phyloP scores from a whole-genome alignment of 73 alveolate species.

The Paramecium tetraurelia region DNA sequence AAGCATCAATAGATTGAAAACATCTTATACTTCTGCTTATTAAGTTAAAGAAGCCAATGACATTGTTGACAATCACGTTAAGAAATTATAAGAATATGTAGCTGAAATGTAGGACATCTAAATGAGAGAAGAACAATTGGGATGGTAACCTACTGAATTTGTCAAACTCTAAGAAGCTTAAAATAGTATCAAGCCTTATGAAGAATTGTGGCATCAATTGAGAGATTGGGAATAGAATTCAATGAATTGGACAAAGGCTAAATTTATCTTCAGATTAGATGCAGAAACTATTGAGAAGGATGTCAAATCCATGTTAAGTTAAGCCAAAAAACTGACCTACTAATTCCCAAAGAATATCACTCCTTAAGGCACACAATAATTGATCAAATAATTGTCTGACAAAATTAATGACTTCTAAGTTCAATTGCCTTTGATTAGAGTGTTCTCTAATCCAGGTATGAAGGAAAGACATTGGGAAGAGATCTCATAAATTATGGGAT shows the following conservation, averaged over 20 bases:
- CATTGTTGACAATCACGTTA: constrained; percentile 40
- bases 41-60: constrained; percentile 53
- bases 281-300: constrained; percentile 88
- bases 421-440: constrained; percentile 72
- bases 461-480: constrained; percentile 97
- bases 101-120: constrained; percentile 79
- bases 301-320: constrained; percentile 67
- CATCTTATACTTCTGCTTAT: constrained; percentile 21
- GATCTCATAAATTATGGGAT: constrained; percentile 80
- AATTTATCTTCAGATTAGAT: constrained; percentile 64
- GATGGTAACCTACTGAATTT: constrained; percentile 79
- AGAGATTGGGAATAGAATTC: constrained; percentile 60
- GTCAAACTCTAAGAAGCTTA: constrained; percentile 75
- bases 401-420: constrained; percentile 61
- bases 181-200: constrained; percentile 73
- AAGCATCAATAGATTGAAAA: neutral
- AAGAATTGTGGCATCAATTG: constrained; percentile 81
- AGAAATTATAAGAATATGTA: constrained; percentile 60
- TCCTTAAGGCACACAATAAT: constrained; percentile 42
- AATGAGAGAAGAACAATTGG: constrained; percentile 79
- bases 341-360: constrained; percentile 57
- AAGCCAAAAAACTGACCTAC: constrained; percentile 65
- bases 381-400: constrained; percentile 40
- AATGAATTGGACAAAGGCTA: constrained; percentile 69
- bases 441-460: constrained; percentile 88